These are phyloP conservation scores for Eucalyptus curtisii DNA, from an alignment of 345 rosid species.

Conservation along the genomic window DNA sequence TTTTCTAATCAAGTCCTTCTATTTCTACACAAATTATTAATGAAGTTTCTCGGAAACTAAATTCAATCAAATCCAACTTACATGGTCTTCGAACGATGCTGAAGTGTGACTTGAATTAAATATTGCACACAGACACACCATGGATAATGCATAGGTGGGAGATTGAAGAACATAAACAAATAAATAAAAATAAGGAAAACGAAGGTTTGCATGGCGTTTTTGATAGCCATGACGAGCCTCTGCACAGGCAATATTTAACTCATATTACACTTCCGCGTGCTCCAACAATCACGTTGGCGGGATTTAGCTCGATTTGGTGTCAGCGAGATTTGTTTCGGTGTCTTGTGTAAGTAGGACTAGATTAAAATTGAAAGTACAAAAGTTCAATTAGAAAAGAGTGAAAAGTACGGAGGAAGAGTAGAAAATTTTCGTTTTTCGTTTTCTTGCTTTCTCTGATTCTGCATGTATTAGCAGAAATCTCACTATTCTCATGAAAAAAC, in stretches of 20 bases:
- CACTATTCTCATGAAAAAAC: too few relatives aligned
- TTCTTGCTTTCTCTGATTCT: neutral
- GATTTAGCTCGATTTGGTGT: neutral
- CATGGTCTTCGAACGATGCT: neutral
- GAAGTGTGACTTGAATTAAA: neutral
- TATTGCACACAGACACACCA: neutral
- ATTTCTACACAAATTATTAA: neutral
- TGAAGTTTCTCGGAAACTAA: neutral
- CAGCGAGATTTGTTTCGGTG: accelerated
- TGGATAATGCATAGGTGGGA: neutral
- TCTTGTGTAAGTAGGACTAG: neutral
- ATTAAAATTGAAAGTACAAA: neutral
- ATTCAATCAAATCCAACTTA: neutral
- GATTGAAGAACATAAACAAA: neutral
- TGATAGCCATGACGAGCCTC: neutral
- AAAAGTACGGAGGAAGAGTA: neutral
- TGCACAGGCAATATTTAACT: neutral
- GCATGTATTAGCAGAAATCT: neutral
- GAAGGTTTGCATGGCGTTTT: neutral
- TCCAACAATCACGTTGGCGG: neutral
- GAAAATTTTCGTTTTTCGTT: neutral
- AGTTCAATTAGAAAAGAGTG: neutral
- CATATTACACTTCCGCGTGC: neutral
- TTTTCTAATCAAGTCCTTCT: neutral
- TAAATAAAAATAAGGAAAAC: neutral